phyloP scores from a whole-genome alignment of 1,139 yeast genomes.

The Groenewaldozyma auringiensis region DNA sequence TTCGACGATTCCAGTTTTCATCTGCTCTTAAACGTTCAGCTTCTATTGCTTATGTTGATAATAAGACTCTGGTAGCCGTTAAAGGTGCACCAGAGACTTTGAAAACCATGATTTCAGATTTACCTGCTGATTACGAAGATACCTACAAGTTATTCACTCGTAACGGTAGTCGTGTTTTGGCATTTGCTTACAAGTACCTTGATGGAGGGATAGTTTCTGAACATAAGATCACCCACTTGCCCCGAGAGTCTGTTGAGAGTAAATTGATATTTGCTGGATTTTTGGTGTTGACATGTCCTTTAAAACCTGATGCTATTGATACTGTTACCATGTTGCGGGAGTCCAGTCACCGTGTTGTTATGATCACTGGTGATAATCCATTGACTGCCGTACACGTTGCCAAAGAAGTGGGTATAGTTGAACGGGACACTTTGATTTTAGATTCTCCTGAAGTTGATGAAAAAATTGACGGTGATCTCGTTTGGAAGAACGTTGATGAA shows the following conservation, averaged over 20 bases:
- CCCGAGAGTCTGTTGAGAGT: conserved; percentile 71
- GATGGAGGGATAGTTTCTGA: conserved; percentile 43
- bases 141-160: conserved; percentile 87
- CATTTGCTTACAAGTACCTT: conserved; percentile 76
- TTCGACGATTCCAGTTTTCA: conserved; percentile 94
- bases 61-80: conserved; percentile 66
- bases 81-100: conserved; percentile 99
- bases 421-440: conserved; percentile 72
- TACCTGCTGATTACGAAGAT: conserved; percentile 78
- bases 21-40: conserved; percentile 93
- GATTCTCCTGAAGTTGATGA: conserved; percentile 61
- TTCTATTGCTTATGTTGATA: conserved; percentile 62
- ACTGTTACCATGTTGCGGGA: conserved; percentile 89
- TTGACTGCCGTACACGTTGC: conserved; percentile 98
- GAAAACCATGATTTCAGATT: conserved; percentile 59
- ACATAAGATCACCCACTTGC: conserved; percentile 46
- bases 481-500: conserved; percentile 84
- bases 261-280: conserved; percentile 81
- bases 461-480: conserved; percentile 48
- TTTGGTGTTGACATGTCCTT: conserved; percentile 94
- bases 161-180: conserved; percentile 93
- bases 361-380: conserved; percentile 99
- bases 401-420: conserved; percentile 80
- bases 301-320: conserved; percentile 86
- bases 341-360: conserved; percentile 83